phyloP scores from a whole-genome alignment of 2,329 filamentous ascomycete species.

The Colletotrichum cuscutae region DNA sequence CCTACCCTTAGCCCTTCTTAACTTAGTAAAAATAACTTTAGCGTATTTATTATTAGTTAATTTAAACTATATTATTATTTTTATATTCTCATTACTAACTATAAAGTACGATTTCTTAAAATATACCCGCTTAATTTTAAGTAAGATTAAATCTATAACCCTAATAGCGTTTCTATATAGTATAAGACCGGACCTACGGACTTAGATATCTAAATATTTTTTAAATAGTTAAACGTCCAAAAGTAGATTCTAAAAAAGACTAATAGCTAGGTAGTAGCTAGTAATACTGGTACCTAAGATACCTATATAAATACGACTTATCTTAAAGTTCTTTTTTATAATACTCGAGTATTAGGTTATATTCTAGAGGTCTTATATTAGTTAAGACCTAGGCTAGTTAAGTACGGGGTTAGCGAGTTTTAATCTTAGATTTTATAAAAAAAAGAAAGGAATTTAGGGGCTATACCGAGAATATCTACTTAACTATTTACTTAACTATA shows the following conservation, averaged over 20 bases:
- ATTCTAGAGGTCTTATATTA: too few species aligned
- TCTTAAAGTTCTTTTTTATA: too few species aligned
- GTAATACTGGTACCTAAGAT: too few species aligned
- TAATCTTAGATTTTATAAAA: not conserved
- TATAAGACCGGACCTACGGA: not conserved
- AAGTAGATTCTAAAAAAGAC: too few species aligned
- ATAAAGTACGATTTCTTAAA: not conserved
- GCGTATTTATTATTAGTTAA: not conserved
- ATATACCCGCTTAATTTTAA: not conserved
- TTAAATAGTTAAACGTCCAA: not conserved
- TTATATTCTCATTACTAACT: too few species aligned
- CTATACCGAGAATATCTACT: too few species aligned
- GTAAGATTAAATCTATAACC: not conserved
- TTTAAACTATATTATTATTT: not conserved
- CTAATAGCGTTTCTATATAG: not conserved
- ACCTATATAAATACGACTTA: too few species aligned
- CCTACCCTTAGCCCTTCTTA: not conserved
- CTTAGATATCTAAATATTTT: not conserved
- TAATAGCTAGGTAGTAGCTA: too few species aligned
- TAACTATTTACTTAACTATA: too few species aligned
- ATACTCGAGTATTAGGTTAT: too few species aligned
- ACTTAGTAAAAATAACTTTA: not conserved
- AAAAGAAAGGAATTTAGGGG: too few species aligned
- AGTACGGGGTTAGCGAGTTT: not conserved
- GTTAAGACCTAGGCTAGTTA: not conserved